Evolutionary conservation across 768 basidiomycete genomes (phyloP).

Genomic region (Collybia mongolica): DNA sequence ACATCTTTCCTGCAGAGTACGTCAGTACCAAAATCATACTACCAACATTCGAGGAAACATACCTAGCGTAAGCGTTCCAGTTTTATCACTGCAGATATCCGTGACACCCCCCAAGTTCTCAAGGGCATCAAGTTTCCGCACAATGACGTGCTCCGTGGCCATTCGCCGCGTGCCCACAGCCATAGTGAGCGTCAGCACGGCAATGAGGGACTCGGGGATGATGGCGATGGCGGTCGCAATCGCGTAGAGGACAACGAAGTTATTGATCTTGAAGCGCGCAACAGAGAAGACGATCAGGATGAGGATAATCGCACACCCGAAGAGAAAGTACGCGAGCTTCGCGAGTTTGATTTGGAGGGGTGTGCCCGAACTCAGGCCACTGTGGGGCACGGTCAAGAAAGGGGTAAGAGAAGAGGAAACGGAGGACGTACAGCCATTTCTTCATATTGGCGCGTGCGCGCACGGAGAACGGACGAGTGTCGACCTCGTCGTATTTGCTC

Average conservation of each 20-base stretch:
- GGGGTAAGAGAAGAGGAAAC: neutral
- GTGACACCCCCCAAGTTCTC: constrained; percentile 60
- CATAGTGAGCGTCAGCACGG: constrained; percentile 56
- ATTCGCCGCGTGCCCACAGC: constrained; percentile 56
- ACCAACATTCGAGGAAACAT: neutral
- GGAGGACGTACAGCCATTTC: constrained; percentile 24
- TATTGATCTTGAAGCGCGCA: constrained; percentile 27
- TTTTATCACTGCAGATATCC: constrained; percentile 63
- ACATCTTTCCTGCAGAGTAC: constrained; percentile 34
- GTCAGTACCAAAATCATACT: neutral
- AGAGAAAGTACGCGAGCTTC: constrained; percentile 33
- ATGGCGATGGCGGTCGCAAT: constrained; percentile 38
- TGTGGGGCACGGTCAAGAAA: constrained; percentile 10
- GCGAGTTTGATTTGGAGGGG: constrained; percentile 36
- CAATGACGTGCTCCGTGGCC: constrained; percentile 57
- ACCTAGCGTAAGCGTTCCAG: constrained; percentile 54
- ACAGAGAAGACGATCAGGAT: constrained; percentile 37
- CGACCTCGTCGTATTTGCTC: constrained; percentile 7
- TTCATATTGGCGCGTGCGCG: constrained; percentile 20
- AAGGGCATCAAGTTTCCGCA: constrained; percentile 61
- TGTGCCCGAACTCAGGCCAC: constrained; percentile 33
- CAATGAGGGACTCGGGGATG: constrained; percentile 41
- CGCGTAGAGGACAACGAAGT: constrained; percentile 33
- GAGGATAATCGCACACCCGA: constrained; percentile 32
- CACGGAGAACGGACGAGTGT: constrained; percentile 20